Percentiles rank a stretch among this genome's conserved stretches.
phyloP scores from a whole-genome alignment of 805 yeast species.

The Candida ovalis region DNA sequence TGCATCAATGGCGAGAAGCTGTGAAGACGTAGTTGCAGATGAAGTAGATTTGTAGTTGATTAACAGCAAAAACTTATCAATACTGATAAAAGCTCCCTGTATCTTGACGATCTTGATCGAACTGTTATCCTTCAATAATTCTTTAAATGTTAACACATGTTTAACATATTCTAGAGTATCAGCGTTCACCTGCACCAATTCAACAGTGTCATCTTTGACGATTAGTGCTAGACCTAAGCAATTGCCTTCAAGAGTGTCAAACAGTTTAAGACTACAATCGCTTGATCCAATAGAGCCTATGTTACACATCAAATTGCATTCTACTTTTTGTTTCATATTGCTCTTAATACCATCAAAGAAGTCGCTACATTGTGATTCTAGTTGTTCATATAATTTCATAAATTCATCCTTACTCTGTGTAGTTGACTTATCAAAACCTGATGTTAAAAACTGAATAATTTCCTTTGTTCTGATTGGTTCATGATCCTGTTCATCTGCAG shows the following conservation, averaged over 20 bases:
- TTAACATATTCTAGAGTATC: constrained; percentile 2
- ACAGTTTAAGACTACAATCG: constrained; percentile 4
- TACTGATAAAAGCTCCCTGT: constrained; percentile 8
- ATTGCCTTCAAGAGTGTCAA: constrained; percentile 1
- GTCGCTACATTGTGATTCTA: constrained; percentile 11
- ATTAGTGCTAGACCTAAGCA: constrained; percentile 10
- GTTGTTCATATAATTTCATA: constrained; percentile 6
- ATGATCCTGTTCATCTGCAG: constrained; percentile 33
- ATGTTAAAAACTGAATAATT: constrained; percentile 30
- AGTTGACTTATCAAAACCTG: constrained; percentile 9
- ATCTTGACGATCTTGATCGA: constrained; percentile 2
- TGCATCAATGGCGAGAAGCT: constrained; percentile 4
- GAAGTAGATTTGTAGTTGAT: constrained; percentile 4
- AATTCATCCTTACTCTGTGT: constrained; percentile 6
- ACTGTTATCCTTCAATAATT: background rate
- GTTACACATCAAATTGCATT: constrained; percentile 6
- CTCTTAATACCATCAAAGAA: constrained; percentile 16
- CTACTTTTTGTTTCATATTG: constrained; percentile 19
- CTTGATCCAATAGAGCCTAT: constrained; percentile 15
- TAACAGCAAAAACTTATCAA: constrained; percentile 6
- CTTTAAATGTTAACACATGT: constrained; percentile 4
- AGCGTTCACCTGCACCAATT: constrained; percentile 12
- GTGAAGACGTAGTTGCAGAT: background rate
- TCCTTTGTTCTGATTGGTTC: constrained; percentile 23
- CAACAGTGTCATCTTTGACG: constrained; percentile 8